Conservation (phyloP, 2,329 filamentous ascomycete genomes). For the Diaporthe destruens region DNA sequence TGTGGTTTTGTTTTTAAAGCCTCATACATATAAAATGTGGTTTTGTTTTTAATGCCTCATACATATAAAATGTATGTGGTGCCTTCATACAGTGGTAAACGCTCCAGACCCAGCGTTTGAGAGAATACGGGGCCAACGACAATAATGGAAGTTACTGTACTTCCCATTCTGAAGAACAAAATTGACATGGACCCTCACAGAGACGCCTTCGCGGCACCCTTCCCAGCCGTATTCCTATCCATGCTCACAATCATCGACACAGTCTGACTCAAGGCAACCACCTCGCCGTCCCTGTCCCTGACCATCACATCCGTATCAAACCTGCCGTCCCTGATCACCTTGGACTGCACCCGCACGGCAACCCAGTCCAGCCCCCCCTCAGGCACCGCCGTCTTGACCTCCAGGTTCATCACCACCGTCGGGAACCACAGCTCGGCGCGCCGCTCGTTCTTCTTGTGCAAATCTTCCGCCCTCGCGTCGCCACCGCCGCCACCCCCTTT, state of each 20-base stretch:
- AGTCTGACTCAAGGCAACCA: not conserved
- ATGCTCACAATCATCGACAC: conserved; percentile 7
- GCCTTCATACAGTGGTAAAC: too few species aligned
- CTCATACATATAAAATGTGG: too few species aligned
- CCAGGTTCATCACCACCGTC: not conserved
- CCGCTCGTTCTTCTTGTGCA: not conserved
- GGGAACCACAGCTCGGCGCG: not conserved
- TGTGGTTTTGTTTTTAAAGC: too few species aligned
- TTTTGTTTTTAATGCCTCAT: too few species aligned
- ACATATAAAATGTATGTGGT: too few species aligned
- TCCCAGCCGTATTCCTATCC: not conserved
- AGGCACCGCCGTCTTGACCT: not conserved
- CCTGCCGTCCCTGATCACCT: not conserved
- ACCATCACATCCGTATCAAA: conserved; percentile 9
- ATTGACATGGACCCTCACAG: not conserved
- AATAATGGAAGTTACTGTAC: too few species aligned
- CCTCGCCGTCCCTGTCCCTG: not conserved
- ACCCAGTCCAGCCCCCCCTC: not conserved
- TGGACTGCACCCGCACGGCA: not conserved
- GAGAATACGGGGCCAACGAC: too few species aligned
- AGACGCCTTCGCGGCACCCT: not conserved
- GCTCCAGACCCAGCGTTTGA: too few species aligned
- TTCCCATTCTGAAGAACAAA: too few species aligned
- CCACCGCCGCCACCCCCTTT: not conserved
- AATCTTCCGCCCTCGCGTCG: not conserved